Conservation (phyloP, 2,329 filamentous ascomycete genomes). For the Sarocladium kiliense region DNA sequence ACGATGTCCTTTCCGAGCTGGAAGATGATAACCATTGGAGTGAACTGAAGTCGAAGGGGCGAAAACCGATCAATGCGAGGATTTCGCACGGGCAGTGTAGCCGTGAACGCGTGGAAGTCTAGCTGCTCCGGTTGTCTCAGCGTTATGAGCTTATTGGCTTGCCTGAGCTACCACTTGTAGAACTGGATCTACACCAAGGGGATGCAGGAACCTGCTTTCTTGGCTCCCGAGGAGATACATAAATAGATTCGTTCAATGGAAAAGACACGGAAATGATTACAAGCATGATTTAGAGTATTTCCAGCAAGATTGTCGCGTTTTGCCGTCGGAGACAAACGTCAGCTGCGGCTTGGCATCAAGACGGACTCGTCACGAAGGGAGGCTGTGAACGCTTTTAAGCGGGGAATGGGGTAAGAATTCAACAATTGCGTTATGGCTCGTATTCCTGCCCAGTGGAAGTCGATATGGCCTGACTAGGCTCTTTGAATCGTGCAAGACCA, state of each 20-base stretch:
- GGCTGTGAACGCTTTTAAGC: constrained; percentile 4
- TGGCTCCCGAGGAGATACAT: background rate
- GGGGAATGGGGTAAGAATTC: background rate
- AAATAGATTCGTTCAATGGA: background rate
- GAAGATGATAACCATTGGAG: background rate
- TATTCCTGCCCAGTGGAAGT: background rate
- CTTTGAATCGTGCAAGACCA: background rate
- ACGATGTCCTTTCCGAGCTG: background rate
- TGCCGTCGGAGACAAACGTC: background rate
- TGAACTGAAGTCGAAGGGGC: background rate
- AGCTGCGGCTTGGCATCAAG: constrained; percentile 3
- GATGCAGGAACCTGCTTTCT: background rate
- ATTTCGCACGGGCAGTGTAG: background rate
- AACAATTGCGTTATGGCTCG: background rate
- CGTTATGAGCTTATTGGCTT: background rate
- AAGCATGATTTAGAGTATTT: too few species aligned
- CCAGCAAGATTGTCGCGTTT: too few species aligned
- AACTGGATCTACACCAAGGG: too few species aligned
- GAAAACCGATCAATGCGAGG: background rate
- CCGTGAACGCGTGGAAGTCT: background rate
- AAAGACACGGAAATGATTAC: background rate
- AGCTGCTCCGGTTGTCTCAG: background rate
- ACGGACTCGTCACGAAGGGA: constrained; percentile 7
- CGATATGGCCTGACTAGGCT: background rate
- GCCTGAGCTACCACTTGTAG: background rate